Conservation (phyloP, 345 rosid species). For the Eucalyptus caleyi region DNA sequence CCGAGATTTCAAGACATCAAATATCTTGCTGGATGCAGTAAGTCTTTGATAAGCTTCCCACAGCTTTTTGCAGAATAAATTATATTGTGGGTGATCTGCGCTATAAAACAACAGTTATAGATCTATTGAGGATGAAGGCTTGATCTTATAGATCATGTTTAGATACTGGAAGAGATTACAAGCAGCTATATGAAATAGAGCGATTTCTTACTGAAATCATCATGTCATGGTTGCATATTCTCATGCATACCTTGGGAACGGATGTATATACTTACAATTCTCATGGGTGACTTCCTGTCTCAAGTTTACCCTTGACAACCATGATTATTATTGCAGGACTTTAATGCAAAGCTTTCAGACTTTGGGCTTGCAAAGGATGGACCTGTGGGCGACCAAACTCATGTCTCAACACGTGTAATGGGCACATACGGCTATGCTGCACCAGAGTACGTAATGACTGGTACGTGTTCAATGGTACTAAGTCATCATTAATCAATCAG, state of each 20-base stretch:
- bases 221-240: background rate
- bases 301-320: conserved; percentile 3
- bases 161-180: background rate
- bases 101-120: background rate
- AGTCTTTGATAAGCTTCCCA: background rate
- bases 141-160: background rate
- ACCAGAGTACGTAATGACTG: conserved; percentile 95
- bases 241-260: background rate
- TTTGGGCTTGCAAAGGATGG: conserved; percentile 99
- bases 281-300: background rate
- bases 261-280: background rate
- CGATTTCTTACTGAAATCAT: background rate
- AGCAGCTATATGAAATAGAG: background rate
- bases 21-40: conserved; percentile 81
- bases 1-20: conserved; percentile 97
- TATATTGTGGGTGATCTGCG: background rate
- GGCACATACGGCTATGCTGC: conserved; percentile 99
- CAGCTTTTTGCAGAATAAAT: background rate
- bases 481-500: background rate
- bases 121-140: background rate
- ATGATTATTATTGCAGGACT: conserved; percentile 35
- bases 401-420: conserved; percentile 98
- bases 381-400: conserved; percentile 97
- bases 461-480: conserved; percentile 20
- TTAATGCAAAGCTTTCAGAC: conserved; percentile 87